Percentiles rank a stretch among this genome's conserved stretches.
These are phyloP conservation scores for Syzygium grande DNA, from an alignment of 345 rosid species.

Conservation along the genomic window DNA sequence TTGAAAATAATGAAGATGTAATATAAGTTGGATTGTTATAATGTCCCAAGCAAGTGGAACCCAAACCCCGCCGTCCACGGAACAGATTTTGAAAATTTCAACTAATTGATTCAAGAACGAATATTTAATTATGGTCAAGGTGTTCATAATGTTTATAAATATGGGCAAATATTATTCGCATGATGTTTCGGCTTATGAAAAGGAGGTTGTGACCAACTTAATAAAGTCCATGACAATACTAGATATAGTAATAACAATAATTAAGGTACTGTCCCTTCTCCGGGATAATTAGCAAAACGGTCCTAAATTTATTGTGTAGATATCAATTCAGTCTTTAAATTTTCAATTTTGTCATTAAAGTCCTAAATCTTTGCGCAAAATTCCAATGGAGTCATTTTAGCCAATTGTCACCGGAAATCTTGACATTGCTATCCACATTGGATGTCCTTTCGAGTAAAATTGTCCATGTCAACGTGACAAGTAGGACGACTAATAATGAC, in stretches of 20 bases:
- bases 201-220: background rate
- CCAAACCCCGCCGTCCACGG: background rate
- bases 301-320: background rate
- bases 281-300: background rate
- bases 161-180: background rate
- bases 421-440: rapidly evolving
- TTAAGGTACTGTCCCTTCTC: background rate
- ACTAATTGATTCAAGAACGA: background rate
- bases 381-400: background rate
- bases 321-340: rapidly evolving
- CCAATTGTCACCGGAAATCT: rapidly evolving
- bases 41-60: background rate
- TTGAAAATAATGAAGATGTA: background rate
- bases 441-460: background rate
- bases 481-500: background rate
- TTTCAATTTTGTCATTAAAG: background rate
- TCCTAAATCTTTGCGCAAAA: background rate
- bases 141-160: background rate
- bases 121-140: background rate
- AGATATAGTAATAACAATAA: background rate
- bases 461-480: background rate
- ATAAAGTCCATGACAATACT: background rate
- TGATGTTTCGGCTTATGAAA: background rate
- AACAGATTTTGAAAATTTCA: background rate
- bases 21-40: background rate